Conservation (phyloP, 1,139 yeast genomes). For the Saccharomyces hybrid region DNA sequence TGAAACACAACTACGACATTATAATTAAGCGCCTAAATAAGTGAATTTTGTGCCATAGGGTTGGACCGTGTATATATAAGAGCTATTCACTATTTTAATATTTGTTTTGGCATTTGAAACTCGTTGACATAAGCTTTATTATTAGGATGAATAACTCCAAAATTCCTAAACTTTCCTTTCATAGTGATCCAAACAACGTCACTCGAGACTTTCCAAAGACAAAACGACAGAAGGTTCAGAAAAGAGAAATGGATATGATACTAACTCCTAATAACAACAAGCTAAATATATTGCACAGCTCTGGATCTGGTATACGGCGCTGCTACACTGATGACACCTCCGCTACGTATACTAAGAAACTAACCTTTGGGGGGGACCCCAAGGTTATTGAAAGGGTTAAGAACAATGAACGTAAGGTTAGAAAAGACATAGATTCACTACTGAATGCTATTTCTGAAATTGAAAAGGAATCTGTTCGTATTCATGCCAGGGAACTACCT, state of each 20-base stretch:
- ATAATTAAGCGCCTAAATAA: background rate
- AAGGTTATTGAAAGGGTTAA: constrained; percentile 13
- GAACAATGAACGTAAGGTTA: constrained; percentile 20
- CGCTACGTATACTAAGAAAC: background rate
- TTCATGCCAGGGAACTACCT: constrained; percentile 16
- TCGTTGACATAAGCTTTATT: background rate
- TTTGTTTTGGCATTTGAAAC: background rate
- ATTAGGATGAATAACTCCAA: background rate
- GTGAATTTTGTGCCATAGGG: background rate
- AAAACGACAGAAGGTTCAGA: background rate
- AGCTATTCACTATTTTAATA: background rate
- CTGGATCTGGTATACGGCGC: background rate
- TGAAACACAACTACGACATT: background rate
- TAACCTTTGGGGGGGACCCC: constrained; percentile 11
- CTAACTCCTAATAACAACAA: background rate
- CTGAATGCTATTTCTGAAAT: constrained; percentile 22
- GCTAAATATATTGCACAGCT: background rate
- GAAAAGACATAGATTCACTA: constrained; percentile 23
- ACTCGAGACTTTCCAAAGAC: background rate
- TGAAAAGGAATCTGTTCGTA: constrained; percentile 18
- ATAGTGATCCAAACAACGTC: background rate
- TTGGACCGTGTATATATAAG: background rate
- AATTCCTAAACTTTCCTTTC: background rate
- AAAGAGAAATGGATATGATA: background rate
- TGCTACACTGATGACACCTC: background rate